Conservation (phyloP, 164 flowering plant species). For the Nymphaea thermarum region DNA sequence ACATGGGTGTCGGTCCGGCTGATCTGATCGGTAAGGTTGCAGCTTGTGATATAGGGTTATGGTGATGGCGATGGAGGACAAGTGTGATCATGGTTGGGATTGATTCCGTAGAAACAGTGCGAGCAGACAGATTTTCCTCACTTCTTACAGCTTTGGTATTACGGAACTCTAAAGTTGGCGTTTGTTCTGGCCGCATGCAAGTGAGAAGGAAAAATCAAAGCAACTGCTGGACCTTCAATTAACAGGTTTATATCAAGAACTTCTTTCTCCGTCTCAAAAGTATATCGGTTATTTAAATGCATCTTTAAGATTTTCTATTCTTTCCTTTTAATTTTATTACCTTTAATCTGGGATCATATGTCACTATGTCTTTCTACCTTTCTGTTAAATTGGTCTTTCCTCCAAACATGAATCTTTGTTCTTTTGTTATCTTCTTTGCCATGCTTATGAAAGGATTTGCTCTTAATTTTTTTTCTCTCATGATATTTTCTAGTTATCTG, state of each 20-base stretch:
- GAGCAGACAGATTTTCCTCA: background rate
- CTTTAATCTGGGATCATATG: too few species aligned
- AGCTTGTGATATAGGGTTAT: too few species aligned
- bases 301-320: too few species aligned
- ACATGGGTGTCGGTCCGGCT: background rate
- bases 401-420: background rate
- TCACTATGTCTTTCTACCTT: too few species aligned
- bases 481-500: background rate
- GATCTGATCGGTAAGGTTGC: background rate
- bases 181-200: background rate
- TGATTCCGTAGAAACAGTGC: background rate
- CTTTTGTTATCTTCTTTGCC: too few species aligned
- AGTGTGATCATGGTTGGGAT: background rate
- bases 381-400: too few species aligned
- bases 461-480: too few species aligned
- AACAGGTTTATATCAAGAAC: too few species aligned
- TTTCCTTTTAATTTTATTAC: too few species aligned
- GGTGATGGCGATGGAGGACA: background rate
- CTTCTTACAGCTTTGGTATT: background rate
- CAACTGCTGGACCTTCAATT: background rate
- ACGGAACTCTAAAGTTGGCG: background rate
- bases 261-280: too few species aligned
- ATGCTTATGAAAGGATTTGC: too few species aligned
- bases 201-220: background rate
- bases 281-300: too few species aligned